Evolutionary conservation across 495 filamentous ascomycete species (phyloP), one percentile per base, ranked within the genome.

Genomic region (Chaetomium tenue): DNA sequence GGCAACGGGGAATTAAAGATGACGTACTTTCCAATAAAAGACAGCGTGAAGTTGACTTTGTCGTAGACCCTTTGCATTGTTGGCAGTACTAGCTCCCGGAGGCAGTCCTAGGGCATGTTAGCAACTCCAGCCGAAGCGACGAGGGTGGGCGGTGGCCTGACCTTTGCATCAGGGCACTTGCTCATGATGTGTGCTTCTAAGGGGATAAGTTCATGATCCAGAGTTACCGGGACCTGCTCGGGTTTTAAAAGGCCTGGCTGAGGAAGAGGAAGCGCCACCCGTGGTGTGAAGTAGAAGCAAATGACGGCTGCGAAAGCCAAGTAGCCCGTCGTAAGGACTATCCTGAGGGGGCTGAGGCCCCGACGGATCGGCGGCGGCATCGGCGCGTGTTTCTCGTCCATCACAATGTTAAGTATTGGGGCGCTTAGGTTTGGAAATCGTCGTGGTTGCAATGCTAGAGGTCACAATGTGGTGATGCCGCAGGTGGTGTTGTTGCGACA

Each of bases 151-250:
- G 39, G 39, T 15, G 52, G 56, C 74, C 74, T 22, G 60, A 79
- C 78, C 72, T 77, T 82, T 3, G 91, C 89, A 74, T 95, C 91
- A 0, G 94, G 94, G 69, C 94, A 98, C 79, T 98, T 97, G 76
- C 88, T 90, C 89, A 96, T 97, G 65, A 96, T 89, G 71, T 95
- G 91, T 61, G 90, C 89, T 71, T 98, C 94, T 11, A 98, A 79
- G 4, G 92, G 88, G 13, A 97, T 87, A 57, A 73, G 64, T 37
- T 63, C 58, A 1, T 22, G 51, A 25, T 11, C 33, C 33, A 37
- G 5, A 37, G 33, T 2, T 8, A 28, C n/a, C 15, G 46, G 46
- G 20, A 13, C 58, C 11, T 30, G 59, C 11, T n/a, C n/a, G 8
- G 15, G 46, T 20, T 9, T 53, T 5, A 25, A 37, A 5, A 20